Conservation (phyloP, 2,329 filamentous ascomycete genomes). For the Claviceps paspali region DNA sequence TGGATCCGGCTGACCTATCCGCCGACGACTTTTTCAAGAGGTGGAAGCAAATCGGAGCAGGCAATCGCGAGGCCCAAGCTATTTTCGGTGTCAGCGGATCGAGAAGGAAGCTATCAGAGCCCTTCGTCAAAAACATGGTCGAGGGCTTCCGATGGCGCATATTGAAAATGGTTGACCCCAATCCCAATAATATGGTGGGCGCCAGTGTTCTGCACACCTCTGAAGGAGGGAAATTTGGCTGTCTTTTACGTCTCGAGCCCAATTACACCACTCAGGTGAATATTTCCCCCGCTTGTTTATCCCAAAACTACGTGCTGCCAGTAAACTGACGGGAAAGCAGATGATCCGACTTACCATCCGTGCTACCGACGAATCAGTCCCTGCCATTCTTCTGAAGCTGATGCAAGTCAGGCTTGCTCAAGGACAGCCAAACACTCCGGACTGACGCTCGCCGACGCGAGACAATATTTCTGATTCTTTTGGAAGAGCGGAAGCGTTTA, state of each 20-base stretch:
- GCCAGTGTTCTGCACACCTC: constrained; percentile 73
- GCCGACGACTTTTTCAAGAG: constrained; percentile 96
- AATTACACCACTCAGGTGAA: constrained; percentile 84
- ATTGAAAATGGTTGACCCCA: constrained; percentile 75
- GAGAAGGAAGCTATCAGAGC: constrained; percentile 50
- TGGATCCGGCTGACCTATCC: constrained; percentile 76
- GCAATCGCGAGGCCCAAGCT: constrained; percentile 71
- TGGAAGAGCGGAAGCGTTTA: constrained; percentile 19
- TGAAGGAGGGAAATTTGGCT: constrained; percentile 82
- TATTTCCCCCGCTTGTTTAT: constrained; percentile 5
- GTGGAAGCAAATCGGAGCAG: constrained; percentile 94
- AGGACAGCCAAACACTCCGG: constrained; percentile 28
- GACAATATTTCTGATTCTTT: constrained; percentile 38
- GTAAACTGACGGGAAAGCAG: constrained; percentile 28
- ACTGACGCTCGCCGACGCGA: constrained; percentile 25
- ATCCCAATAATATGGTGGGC: constrained; percentile 84
- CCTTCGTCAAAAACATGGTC: constrained; percentile 57
- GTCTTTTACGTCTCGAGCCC: constrained; percentile 82
- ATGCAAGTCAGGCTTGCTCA: constrained; percentile 71
- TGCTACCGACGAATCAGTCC: constrained; percentile 83
- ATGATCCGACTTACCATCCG: constrained; percentile 92
- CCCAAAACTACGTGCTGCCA: background rate
- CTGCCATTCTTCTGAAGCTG: constrained; percentile 60
- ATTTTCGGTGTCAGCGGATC: constrained; percentile 54
- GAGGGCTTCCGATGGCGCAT: constrained; percentile 84